Percentiles rank a stretch among this genome's conserved stretches.
phyloP scores from a whole-genome alignment of 768 basidiomycete genomes.

The Galerina sulciceps region DNA sequence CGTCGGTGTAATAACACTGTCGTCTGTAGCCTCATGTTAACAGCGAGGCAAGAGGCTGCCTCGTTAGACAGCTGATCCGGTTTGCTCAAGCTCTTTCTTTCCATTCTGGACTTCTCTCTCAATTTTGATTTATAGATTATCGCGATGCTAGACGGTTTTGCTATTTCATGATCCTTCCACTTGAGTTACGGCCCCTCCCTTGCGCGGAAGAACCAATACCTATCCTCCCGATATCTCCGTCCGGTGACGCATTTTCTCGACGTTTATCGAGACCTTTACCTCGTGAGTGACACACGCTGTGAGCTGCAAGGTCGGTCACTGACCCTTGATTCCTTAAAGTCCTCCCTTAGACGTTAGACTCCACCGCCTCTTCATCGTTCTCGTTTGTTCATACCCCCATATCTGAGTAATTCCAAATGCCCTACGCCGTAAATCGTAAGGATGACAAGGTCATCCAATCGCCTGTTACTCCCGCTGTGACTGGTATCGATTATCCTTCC shows the following conservation, averaged over 20 bases:
- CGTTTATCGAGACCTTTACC: slow-evolving; percentile 33
- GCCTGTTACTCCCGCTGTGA: slow-evolving; percentile 50
- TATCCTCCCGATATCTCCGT: slow-evolving; percentile 36
- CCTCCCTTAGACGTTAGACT: slow-evolving; percentile 21
- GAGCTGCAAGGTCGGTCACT: slow-evolving; percentile 20
- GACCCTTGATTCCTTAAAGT: slow-evolving; percentile 33
- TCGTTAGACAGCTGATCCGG: slow-evolving; percentile 32
- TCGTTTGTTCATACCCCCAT: slow-evolving; percentile 19
- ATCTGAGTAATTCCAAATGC: slow-evolving; percentile 11
- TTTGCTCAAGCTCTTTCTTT: slow-evolving; percentile 22
- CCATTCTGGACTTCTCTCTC: slow-evolving; percentile 29
- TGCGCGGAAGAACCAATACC: slow-evolving; percentile 25
- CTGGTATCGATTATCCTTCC: slow-evolving; percentile 51
- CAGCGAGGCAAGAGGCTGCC: slow-evolving; percentile 39
- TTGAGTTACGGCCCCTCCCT: slow-evolving; percentile 14
- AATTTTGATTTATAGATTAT: slow-evolving; percentile 32
- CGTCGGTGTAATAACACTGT: slow-evolving; percentile 9
- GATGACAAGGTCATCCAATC: slow-evolving; percentile 36
- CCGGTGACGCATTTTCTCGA: slow-evolving; percentile 30
- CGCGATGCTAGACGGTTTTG: slow-evolving; percentile 26
- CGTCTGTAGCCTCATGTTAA: slow-evolving; percentile 41
- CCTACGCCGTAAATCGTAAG: slow-evolving; percentile 30
- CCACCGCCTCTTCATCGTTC: slow-evolving; percentile 23
- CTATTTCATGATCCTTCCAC: slow-evolving; percentile 26
- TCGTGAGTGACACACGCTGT: slow-evolving; percentile 48